These are phyloP conservation scores for Colletotrichum truncatum DNA, from an alignment of 2,329 filamentous ascomycete species.

Conservation along the genomic window DNA sequence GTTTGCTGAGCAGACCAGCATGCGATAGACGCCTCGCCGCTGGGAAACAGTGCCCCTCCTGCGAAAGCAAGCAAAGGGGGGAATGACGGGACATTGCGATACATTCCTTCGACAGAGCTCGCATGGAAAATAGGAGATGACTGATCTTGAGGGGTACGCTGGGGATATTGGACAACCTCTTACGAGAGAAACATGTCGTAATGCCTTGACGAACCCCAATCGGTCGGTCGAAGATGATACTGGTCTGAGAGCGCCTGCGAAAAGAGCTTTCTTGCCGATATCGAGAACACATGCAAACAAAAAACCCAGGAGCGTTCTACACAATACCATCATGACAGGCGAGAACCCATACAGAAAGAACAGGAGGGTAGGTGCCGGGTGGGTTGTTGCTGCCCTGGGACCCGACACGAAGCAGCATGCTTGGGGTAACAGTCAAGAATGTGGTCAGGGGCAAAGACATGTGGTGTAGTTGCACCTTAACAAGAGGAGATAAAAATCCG, in stretches of 20 bases:
- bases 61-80: constrained; percentile 6
- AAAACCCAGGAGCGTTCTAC: not conserved
- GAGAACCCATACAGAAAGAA: not conserved
- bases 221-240: too few relatives aligned
- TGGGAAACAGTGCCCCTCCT: not conserved
- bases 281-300: too few relatives aligned
- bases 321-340: not conserved
- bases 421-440: constrained; percentile 4
- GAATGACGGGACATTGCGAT: constrained; percentile 32
- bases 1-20: not conserved
- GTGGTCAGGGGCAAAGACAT: constrained; percentile 2
- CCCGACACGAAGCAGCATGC: constrained; percentile 6
- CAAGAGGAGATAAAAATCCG: not conserved
- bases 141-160: not conserved
- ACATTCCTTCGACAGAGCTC: constrained; percentile 29
- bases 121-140: constrained; percentile 3
- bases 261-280: not conserved
- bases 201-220: too few relatives aligned
- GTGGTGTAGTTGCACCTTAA: constrained; percentile 9
- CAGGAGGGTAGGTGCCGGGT: not conserved
- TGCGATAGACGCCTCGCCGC: not conserved
- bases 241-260: not conserved
- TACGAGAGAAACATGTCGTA: not conserved
- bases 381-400: constrained; percentile 1
- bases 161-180: not conserved